Evolutionary conservation across 2,329 filamentous ascomycete genomes (phyloP), one percentile per base, ranked within the genome.

Genomic region (Madurella fahalii): DNA sequence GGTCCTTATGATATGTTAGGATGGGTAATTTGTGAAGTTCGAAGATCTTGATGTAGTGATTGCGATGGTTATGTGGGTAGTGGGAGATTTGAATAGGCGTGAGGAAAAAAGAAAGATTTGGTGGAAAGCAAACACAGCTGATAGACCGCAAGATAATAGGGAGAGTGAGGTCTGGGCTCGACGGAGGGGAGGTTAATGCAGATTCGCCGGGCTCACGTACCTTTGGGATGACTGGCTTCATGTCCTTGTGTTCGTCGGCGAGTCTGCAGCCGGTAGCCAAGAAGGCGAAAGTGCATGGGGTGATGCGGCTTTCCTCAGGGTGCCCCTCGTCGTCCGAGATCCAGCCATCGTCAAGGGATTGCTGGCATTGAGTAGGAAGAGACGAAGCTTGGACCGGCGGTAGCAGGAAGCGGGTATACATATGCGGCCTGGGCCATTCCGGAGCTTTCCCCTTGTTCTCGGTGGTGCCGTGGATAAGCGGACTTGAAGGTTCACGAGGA

Each of bases 261-360:
- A 11, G 34, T 37, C 13, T 37, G 34, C 34, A 37, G 34, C 34
- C 34, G 4, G 34, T 15, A 37, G 34, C 34, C 34, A 37, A 15
- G 13, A 37, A 37, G 34, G 34, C 34, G 13, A 37, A 37, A 37
- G 34, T 37, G 34, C 34, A 37, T 11, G 50, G 32, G 5, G 50
- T 30, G 18, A 52, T 52, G 42, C 42, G 50, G 9, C 34, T 46
- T 18, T 30, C 17, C 12, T 40, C 50, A 7, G 50, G 50, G 37
- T 52, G 42, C 31, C 50, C 50, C 42, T 52, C 50, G 1, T 25
- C 50, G 25, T 52, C 50, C 15, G 50, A 52, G 17, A 52, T 20
- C 42, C 42, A 52, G 20, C 42, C 42, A 15, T 46, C 50, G 30
- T 42, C 18, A 52, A n/a, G 4, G 42, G 34, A 17, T 52, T 42